Percentiles rank a stretch among this genome's conserved stretches.
phyloP scores from a whole-genome alignment of 2,329 filamentous ascomycete genomes.

The Calonectria pseudoreteaudii region DNA sequence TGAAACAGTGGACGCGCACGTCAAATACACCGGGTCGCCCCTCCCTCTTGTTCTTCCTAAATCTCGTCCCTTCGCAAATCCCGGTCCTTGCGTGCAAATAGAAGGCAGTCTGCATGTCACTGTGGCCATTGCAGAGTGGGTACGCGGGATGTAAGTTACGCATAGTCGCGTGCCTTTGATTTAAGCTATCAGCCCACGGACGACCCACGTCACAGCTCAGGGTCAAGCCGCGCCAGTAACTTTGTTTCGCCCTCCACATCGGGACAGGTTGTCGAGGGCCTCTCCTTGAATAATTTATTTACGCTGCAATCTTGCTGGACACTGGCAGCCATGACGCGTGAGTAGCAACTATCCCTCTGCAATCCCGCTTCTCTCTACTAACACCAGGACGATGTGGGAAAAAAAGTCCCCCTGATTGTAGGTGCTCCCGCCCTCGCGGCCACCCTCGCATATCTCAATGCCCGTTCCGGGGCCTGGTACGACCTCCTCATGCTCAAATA shows the following conservation, averaged over 20 bases:
- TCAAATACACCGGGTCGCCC: background rate
- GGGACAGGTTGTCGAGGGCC: background rate
- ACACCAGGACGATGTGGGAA: background rate
- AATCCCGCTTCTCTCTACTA: background rate
- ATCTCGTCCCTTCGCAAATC: background rate
- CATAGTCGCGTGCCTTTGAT: slow-evolving; percentile 5
- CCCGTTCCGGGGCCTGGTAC: slow-evolving; percentile 73
- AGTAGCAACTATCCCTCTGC: background rate
- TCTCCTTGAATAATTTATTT: background rate
- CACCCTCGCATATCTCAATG: slow-evolving; percentile 82
- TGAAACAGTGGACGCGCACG: background rate
- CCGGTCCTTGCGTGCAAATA: background rate
- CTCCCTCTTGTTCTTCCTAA: background rate
- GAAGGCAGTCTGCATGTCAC: background rate
- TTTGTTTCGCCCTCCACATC: background rate
- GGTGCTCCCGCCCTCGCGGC: slow-evolving; percentile 73
- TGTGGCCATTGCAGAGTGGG: background rate
- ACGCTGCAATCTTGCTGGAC: background rate
- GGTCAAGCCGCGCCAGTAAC: background rate
- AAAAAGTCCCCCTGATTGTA: slow-evolving; percentile 63
- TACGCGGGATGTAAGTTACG: background rate
- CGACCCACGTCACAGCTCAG: slow-evolving; percentile 12
- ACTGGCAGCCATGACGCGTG: slow-evolving; percentile 33
- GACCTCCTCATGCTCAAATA: slow-evolving; percentile 72
- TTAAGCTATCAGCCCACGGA: slow-evolving; percentile 13